A percentile compares a stretch with the other conserved stretches of the same genome.
Conservation (phyloP, 805 yeast species). For the Hanseniaspora lachancei region DNA sequence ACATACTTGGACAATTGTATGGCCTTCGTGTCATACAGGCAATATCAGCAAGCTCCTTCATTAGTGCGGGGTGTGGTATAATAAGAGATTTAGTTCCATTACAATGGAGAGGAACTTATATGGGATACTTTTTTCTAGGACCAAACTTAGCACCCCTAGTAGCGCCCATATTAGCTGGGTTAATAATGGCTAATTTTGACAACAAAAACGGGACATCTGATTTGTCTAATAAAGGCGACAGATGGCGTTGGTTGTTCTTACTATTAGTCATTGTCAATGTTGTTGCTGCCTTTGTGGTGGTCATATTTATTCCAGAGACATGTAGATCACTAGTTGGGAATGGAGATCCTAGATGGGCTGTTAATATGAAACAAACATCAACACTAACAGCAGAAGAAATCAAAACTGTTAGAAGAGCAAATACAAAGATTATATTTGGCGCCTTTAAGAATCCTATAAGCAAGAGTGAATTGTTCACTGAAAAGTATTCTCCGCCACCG, state of each 20-base stretch:
- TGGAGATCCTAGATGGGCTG: conserved; percentile 30
- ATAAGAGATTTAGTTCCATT: conserved; percentile 62
- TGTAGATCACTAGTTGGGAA: conserved; percentile 48
- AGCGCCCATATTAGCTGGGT: conserved; percentile 77
- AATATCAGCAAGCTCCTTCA: conserved; percentile 77
- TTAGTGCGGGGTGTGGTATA: conserved; percentile 85
- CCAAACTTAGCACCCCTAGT: conserved; percentile 77
- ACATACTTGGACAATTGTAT: conserved; percentile 50
- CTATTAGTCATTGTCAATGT: conserved; percentile 58
- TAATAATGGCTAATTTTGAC: conserved; percentile 33
- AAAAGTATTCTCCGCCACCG: conserved; percentile 33
- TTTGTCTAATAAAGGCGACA: conserved; percentile 46
- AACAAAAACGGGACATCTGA: background rate
- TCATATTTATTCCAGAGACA: conserved; percentile 67
- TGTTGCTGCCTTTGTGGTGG: conserved; percentile 36
- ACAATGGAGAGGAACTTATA: conserved; percentile 60
- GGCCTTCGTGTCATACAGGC: conserved; percentile 61
- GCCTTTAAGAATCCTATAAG: conserved; percentile 24
- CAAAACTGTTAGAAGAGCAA: background rate
- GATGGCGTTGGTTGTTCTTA: conserved; percentile 76
- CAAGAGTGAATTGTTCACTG: conserved; percentile 17
- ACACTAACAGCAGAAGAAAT: background rate
- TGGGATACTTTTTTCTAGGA: conserved; percentile 76
- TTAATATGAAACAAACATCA: conserved; percentile 1
- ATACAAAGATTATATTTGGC: conserved; percentile 12